Base-by-base conservation (phyloP, 2,329 filamentous ascomycete genomes). In the Beauveria sp. region DNA sequence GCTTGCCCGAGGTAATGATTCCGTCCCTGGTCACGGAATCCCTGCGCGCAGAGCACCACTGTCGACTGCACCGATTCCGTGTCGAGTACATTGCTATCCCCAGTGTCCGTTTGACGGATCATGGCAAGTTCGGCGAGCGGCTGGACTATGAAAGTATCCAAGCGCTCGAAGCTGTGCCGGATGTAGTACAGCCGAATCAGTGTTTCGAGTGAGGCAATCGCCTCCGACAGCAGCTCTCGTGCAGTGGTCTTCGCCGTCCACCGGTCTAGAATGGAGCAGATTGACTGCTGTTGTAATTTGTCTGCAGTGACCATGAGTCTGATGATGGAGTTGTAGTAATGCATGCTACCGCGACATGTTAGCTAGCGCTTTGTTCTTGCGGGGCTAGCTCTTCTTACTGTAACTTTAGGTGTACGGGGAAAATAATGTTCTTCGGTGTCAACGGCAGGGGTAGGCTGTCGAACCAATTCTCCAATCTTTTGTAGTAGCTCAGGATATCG, bases 391-490 rank as follows among this genome's bases (percentile, higher is more conserved):
- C 8, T 26, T 16, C 46, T 49, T 12, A 49, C 46, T 49, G 46
- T 12, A 49, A 22, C 7, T 26, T 49, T 3, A 49, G 14, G 22
- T 49, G 46, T 3, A 18, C 46, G 0, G 46, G 46, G 22, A 49
- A 49, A 5, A 49, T 12, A 7, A 26, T 26, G 1, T 26, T 26
- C 5, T 12, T 26, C 22, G 46, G 46, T 24, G 46, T 26, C 10
- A 49, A 14, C 8, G 46, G 22, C 14, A 14, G 12, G 1, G 71
- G 69, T 5, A 76, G 58, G 38, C 6, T 46, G 0, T 62, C 48
- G 42, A 70, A 73, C 74, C 75, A 76, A 3, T 6, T 10, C 16
- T 64, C 48, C 1, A 75, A 50, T 20, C 62, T 66, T 9, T 34
- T 52, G 7, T 54, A n/a, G 38, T 42, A 54, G 3, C 20, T 14